Evolutionary conservation across 371 early-diverging fungal genomes (phyloP), one percentile per base, ranked within the genome.

Genomic region (Actinomucor elegans): DNA sequence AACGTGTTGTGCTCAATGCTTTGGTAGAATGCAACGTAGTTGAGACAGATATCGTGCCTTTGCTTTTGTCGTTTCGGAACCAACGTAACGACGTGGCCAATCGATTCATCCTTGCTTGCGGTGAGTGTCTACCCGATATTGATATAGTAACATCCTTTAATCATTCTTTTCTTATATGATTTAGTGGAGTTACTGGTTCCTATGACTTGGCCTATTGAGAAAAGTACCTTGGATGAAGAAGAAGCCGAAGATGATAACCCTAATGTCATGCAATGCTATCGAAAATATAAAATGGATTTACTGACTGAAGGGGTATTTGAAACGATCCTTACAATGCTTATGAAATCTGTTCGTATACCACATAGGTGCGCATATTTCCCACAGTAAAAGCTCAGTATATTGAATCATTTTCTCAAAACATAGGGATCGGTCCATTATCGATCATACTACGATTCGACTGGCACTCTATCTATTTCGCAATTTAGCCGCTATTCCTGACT

Each of bases 381-480:
- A n/a, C n/a, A n/a, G n/a, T n/a, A n/a, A n/a, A n/a, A n/a, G n/a
- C n/a, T n/a, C n/a, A n/a, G n/a, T n/a, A n/a, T n/a, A n/a, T n/a
- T n/a, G n/a, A n/a, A n/a, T n/a, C n/a, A n/a, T 7, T 15, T n/a
- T 60, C 10, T 53, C 44, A 5, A 12, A 43, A 32, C n/a, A 52
- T 45, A 67, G 85, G 29, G 76, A 86, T 45, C 71, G 90, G 33
- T 78, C 85, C 0, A 75, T 80, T 15, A 71, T 80, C 43, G 92
- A 92, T 48, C 73, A 81, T 28, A 84, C 85, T 15, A 71, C 88
- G 12, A 84, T 93, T 45, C 85, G 91, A 32, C 77, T 92, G 7
- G 83, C 86, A 5, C 63, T 94, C 21, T 85, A 86, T 23, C 67
- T 93, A 6, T 83, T 90, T 50, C 84, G 94, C 15, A 94, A 94